These are phyloP conservation scores for Gastrodia elata DNA, from an alignment of 106 monocot genomes.

Conservation along the genomic window DNA sequence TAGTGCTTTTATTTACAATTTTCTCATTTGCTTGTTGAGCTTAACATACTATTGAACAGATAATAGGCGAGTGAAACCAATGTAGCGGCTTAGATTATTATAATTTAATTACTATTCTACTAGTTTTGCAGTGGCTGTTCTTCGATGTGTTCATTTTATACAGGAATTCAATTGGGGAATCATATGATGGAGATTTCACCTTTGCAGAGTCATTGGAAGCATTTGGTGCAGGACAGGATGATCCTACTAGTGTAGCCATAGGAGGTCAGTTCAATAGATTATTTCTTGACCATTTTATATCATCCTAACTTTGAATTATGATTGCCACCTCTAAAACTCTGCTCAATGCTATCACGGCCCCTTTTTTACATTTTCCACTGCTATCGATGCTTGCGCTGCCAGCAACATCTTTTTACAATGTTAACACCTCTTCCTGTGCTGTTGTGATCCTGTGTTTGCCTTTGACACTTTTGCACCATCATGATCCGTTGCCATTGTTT, in stretches of 20 bases:
- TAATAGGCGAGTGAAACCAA: not conserved
- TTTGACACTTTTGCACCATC: too few species aligned
- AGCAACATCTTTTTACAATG: too few species aligned
- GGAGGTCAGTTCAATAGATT: slow-evolving; percentile 52
- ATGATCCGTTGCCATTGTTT: too few species aligned
- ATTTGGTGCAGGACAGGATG: slow-evolving; percentile 96
- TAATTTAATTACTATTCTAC: not conserved
- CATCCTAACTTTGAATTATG: not conserved
- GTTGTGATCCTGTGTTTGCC: too few species aligned
- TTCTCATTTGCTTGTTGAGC: not conserved
- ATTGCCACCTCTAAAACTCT: too few species aligned
- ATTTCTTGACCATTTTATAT: not conserved
- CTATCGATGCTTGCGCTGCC: too few species aligned
- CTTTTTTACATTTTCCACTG: too few species aligned
- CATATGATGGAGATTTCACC: slow-evolving; percentile 56
- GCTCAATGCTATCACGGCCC: too few species aligned
- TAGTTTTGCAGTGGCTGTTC: not conserved
- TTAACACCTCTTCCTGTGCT: too few species aligned
- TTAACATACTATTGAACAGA: not conserved
- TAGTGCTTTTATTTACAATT: not conserved
- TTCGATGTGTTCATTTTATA: slow-evolving; percentile 3
- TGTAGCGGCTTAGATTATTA: not conserved
- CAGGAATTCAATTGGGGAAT: slow-evolving; percentile 74
- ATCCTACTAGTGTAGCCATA: slow-evolving; percentile 87
- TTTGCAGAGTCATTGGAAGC: slow-evolving; percentile 93